Conservation (phyloP, 192 early-diverging fungal species). For the Rhizoclosmatium sp. region DNA sequence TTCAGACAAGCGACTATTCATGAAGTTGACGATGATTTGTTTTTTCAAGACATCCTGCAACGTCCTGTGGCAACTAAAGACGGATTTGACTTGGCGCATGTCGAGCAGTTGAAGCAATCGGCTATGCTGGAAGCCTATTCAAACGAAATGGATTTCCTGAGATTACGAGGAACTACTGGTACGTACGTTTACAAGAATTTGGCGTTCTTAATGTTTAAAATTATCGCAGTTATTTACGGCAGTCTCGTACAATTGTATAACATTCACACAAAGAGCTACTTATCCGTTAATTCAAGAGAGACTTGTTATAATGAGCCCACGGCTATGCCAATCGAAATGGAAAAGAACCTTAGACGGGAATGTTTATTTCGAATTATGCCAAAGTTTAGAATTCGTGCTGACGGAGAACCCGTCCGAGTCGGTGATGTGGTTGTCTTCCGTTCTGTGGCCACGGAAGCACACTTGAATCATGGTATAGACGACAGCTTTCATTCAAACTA, state of each 20-base stretch:
- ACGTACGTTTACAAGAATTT: not conserved
- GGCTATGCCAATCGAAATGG: constrained; percentile 36
- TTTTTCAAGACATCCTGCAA: constrained; percentile 24
- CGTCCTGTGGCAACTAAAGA: constrained; percentile 4
- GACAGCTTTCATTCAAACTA: not conserved
- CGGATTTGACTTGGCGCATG: not conserved
- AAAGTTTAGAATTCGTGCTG: constrained; percentile 45
- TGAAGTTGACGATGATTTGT: constrained; percentile 40
- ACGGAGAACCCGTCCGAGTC: constrained; percentile 47
- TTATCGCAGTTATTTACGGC: constrained; percentile 43
- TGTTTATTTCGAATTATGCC: constrained; percentile 44
- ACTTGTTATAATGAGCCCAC: constrained; percentile 36
- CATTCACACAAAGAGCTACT: constrained; percentile 31
- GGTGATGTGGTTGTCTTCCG: constrained; percentile 43
- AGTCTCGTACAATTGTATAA: constrained; percentile 41
- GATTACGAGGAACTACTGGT: constrained; percentile 40
- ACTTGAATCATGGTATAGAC: constrained; percentile 31
- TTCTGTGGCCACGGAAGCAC: constrained; percentile 40
- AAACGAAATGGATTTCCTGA: constrained; percentile 41
- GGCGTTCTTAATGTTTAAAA: not conserved
- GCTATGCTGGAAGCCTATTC: constrained; percentile 36
- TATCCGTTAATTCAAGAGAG: constrained; percentile 39
- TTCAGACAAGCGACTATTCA: constrained; percentile 21
- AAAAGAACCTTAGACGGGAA: constrained; percentile 18
- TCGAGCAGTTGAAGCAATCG: constrained; percentile 33